Evolutionary conservation across 2,329 filamentous ascomycete genomes (phyloP).

Genomic region (Colletotrichum spaethianum): DNA sequence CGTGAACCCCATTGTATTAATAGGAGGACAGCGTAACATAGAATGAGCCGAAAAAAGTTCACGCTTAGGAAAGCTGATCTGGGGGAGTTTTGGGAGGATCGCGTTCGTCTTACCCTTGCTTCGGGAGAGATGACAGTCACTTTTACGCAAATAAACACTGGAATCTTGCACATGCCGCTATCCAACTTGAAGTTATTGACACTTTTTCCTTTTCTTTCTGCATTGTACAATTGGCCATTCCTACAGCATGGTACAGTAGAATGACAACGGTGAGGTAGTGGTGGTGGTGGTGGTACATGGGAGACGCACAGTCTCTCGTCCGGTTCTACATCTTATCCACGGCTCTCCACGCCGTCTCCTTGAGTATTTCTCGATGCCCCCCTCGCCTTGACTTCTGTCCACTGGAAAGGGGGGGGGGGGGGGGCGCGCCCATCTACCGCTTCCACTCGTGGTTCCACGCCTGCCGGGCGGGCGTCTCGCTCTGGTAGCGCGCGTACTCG

Average conservation of each 20-base stretch:
- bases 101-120: neutral
- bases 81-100: neutral
- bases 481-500: slow-evolving; percentile 90
- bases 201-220: neutral
- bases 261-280: neutral
- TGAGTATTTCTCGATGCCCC: neutral
- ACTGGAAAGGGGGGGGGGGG: too few relatives aligned
- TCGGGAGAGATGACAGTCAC: slow-evolving; percentile 4
- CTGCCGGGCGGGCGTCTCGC: slow-evolving; percentile 82
- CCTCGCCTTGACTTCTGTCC: too few relatives aligned
- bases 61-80: slow-evolving; percentile 19
- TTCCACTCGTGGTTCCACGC: slow-evolving; percentile 98
- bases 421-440: slow-evolving; percentile 57
- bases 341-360: neutral
- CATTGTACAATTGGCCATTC: slow-evolving; percentile 22
- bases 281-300: slow-evolving; percentile 1
- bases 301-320: neutral
- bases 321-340: neutral
- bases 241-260: neutral
- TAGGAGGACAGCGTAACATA: slow-evolving; percentile 48
- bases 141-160: slow-evolving; percentile 30
- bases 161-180: neutral
- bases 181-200: neutral
- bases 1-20: slow-evolving; percentile 45
- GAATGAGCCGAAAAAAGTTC: slow-evolving; percentile 40